Base-by-base conservation (phyloP, 164 flowering plant species). In the Houttuynia cordata region DNA sequence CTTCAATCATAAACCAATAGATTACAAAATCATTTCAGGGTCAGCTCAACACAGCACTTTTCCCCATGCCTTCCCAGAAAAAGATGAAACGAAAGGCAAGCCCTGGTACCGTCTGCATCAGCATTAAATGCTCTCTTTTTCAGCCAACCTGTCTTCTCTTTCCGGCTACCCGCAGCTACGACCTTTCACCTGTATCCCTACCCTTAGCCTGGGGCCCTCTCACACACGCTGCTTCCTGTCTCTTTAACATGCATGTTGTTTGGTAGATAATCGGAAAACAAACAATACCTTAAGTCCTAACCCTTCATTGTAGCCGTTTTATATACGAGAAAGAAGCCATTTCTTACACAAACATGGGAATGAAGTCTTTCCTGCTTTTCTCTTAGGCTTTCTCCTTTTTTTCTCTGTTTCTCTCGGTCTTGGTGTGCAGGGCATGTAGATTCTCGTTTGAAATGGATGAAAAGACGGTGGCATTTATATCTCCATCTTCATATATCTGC, bases 1-100 rank as follows among this genome's bases (percentile, higher is more conserved):
- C 59, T 24, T 70, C 69, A 70, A 70, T 70, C 73, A 70, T 70
- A 70, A 66, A 70, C 70, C 73, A 70, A 70, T 70, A 66, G 73
- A 70, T 70, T 70, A 59, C 73, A 70, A 70, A 70, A 70, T 70
- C 53, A 70, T 70, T 66, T 65, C 62, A 34, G 37, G 37, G 37
- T 30, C 37, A 23, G 10, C 54, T 58, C 55, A n/a, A 57, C 51
- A 37, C 61, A 47, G 63, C 51, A 4, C 1, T 45, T 45, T 0
- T 17, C 17, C 49, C 17, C 17, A 17, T 45, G 49, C 14, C n/a
- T n/a, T n/a, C 14, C 17, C 5, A 45, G 49, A 45, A 47, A 30
- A 42, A 24, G 25, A 24, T 24, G 17, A 53, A 53, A 59, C 53
- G 59, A 51, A 47, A 23, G 51, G 37, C 4, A 30, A 30, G 37